A percentile compares a stretch with the other conserved stretches of the same genome.
Evolutionary conservation across 192 early-diverging fungal genomes (phyloP).

Genomic region (Backusella morwellensis): DNA sequence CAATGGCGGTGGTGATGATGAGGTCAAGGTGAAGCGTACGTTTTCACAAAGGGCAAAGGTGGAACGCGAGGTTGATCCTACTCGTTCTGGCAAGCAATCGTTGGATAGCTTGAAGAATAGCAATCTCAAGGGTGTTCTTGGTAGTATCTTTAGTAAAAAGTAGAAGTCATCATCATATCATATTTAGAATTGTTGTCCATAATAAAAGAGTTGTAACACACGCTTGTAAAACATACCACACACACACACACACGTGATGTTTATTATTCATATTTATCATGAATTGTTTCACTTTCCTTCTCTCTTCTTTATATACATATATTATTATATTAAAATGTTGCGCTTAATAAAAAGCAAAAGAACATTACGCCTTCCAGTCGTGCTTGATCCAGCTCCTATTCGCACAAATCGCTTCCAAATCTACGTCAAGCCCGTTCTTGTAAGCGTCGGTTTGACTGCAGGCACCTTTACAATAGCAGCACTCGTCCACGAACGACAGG

Average conservation of each 20-base stretch:
- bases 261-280: neutral
- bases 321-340: neutral
- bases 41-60: conserved; percentile 71
- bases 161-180: neutral
- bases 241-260: neutral
- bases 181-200: neutral
- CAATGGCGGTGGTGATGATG: conserved; percentile 10
- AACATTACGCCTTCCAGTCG: neutral
- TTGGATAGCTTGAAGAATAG: conserved; percentile 17
- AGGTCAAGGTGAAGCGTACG: conserved; percentile 35
- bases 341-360: neutral
- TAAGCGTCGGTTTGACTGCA: neutral
- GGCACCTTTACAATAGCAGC: neutral
- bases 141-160: conserved; percentile 51
- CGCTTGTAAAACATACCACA: neutral
- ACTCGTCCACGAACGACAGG: neutral
- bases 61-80: conserved; percentile 39
- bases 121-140: conserved; percentile 51
- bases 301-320: neutral
- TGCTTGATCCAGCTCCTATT: neutral
- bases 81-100: conserved; percentile 8
- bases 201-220: neutral
- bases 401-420: neutral
- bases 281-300: neutral
- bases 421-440: neutral